Evolutionary conservation across 2,329 filamentous ascomycete species (phyloP), one percentile per base, ranked within the genome.

Genomic region (Aaosphaeria arxii): DNA sequence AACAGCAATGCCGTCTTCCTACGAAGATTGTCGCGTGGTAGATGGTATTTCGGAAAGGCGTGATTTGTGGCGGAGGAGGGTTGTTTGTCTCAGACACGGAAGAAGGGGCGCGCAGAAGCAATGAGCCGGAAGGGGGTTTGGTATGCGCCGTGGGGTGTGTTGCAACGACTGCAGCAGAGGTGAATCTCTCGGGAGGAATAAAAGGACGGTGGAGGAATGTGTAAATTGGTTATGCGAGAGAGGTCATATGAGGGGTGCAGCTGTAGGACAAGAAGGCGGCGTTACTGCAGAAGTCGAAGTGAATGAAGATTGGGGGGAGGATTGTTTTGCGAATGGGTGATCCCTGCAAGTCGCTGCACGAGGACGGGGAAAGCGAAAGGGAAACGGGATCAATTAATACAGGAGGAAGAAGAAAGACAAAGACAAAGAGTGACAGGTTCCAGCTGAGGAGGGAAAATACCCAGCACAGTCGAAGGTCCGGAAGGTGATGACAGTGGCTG

Each of bases 291-390:
- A 24, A 3, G 17, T 24, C 17, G 17, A 24, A 24, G 17, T 24
- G 17, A 24, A 24, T 24, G 17, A 24, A 24, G 17, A 24, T 24
- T 24, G 17, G 17, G 17, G 54, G 61, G 52, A 55, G 56, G 53
- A 46, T 55, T 55, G 53, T 57, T 65, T 59, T 61, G 58, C 54
- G 54, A 6, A 44, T 41, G 47, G 53, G 52, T 48, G 56, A 44
- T 47, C 40, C 40, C 44, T 44, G 47, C 46, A 61, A 56, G 45
- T n/a, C n/a, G 33, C 33, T 36, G 33, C 38, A 45, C 40, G 39
- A 6, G 36, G 11, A 11, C 33, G 47, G 41, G 29, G 29, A 43
- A 17, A 32, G 29, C 9, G 29, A 40, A 24, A 40, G 24, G 46
- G 49, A 50, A 56, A 51, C 49, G 49, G 48, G 51, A 48, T 48